Conservation (phyloP, 495 filamentous ascomycete genomes). For the Terfezia boudieri region DNA sequence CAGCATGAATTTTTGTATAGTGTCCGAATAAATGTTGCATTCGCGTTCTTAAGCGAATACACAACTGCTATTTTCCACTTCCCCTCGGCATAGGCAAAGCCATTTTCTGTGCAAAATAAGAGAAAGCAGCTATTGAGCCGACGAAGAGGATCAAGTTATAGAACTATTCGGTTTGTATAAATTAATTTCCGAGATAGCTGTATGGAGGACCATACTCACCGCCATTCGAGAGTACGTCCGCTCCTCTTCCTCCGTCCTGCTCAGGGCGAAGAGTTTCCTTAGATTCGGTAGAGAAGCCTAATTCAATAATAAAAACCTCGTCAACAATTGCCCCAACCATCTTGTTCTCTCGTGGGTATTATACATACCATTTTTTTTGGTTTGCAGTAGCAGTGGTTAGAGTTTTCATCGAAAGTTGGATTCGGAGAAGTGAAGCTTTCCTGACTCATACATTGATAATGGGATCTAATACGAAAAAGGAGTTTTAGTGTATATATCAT, state of each 20-base stretch:
- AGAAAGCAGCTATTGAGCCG: conserved; percentile 81
- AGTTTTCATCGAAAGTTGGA: not conserved
- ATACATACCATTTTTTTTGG: not conserved
- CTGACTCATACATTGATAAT: not conserved
- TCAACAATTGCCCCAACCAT: not conserved
- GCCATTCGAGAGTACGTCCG: conserved; percentile 82
- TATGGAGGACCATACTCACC: conserved; percentile 30
- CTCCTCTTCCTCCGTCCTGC: conserved; percentile 80
- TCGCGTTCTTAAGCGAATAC: too few species aligned
- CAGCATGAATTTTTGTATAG: too few species aligned
- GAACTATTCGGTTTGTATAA: conserved; percentile 36
- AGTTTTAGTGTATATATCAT: too few species aligned
- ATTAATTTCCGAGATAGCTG: conserved; percentile 3
- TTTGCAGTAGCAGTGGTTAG: not conserved
- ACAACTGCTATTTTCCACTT: not conserved
- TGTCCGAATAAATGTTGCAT: too few species aligned
- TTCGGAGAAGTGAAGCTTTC: not conserved
- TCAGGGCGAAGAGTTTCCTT: conserved; percentile 86
- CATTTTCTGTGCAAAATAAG: conserved; percentile 53
- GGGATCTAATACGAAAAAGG: not conserved
- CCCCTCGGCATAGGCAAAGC: not conserved
- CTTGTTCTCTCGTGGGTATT: not conserved
- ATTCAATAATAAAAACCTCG: not conserved
- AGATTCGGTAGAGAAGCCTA: conserved; percentile 54
- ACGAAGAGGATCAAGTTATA: conserved; percentile 95